Base-by-base conservation (phyloP, 345 rosid species). In the Gossypium rotundifolium region DNA sequence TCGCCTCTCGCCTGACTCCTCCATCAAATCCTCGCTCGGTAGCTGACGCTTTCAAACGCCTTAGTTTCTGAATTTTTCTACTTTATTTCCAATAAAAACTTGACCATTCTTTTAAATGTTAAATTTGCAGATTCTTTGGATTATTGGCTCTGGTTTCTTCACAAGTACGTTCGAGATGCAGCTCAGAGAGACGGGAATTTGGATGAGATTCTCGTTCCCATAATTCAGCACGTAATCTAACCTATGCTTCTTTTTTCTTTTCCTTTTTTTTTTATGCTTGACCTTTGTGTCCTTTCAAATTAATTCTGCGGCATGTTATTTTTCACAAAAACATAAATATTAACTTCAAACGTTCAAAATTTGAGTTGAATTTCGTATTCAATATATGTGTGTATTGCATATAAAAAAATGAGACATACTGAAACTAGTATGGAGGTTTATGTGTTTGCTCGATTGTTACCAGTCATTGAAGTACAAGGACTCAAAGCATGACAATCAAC, bases 191-290 rank as follows among this genome's bases (percentile, higher is more conserved):
- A 77, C 58, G 87, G 82, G 58, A 48, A 70, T 2, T 64, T 89
- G 83, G 88, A 84, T 79, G 91, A 86, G 57, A 62, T 88, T 75
- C 93, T 93, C 59, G 77, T 90, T 76, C 97, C 98, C 38, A 79
- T 94, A 55, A 78, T 90, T 51, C 88, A 94, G 77, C 86, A 89
- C 69, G 98, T 93, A 85, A 22, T 7, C 25, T 16, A 7, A 9
- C 5, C 33, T 22, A n/a, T 67, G 14, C 72, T 20, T 45, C 17
- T n/a, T 45, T 44, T 66, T 22, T 13, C 45, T 52, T 52, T 16
- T 48, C 72, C 22, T 23, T 33, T 1, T 1, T 12, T 16, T 16
- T 16, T 33, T 4, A 1, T 16, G 9, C 9, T 33, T 9, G 2
- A 1, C n/a, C 18, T 17, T 9, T 9, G 5, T 59, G 16, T 16